Percentiles rank a stretch among this genome's conserved stretches.
phyloP scores from a whole-genome alignment of 441 rosid genomes.

The Adansonia madagascariensis region DNA sequence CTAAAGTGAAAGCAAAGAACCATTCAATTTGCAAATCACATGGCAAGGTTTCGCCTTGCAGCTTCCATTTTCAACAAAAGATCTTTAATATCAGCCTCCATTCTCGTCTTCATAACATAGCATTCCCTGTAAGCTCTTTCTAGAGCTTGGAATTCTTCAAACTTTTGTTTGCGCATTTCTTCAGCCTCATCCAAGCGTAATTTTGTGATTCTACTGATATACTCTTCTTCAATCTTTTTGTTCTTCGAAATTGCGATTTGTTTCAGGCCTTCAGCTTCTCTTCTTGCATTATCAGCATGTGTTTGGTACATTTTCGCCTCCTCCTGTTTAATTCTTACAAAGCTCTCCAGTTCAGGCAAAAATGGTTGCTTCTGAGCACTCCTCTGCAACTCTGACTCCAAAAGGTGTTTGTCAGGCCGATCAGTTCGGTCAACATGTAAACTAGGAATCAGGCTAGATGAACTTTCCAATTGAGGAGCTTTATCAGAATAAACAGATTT shows the following conservation, averaged over 20 bases:
- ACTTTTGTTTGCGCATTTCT: conserved; percentile 64
- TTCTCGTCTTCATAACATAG: conserved; percentile 41
- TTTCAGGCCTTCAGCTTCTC: conserved; percentile 86
- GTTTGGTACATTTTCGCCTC: conserved; percentile 93
- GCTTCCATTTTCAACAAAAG: conserved; percentile 82
- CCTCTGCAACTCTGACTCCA: conserved; percentile 53
- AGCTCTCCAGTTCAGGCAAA: conserved; percentile 88
- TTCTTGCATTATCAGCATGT: conserved; percentile 87
- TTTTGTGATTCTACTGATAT: conserved; percentile 55
- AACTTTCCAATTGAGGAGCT: conserved; percentile 56
- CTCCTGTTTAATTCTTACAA: conserved; percentile 82
- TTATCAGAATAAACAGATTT: conserved; percentile 66
- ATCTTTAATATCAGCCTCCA: conserved; percentile 88
- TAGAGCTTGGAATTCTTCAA: conserved; percentile 64
- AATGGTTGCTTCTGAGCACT: conserved; percentile 57
- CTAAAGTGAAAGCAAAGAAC: conserved; percentile 1
- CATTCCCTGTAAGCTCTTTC: conserved; percentile 65
- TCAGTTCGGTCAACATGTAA: conserved; percentile 54
- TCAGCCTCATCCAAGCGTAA: conserved; percentile 62
- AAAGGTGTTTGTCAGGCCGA: conserved; percentile 41
- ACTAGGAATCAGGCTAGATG: conserved; percentile 55
- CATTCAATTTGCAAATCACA: conserved; percentile 39
- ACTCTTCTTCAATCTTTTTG: conserved; percentile 73
- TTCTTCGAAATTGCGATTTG: conserved; percentile 77
- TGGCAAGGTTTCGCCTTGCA: conserved; percentile 64